Conservation (phyloP, 2,329 filamentous ascomycete species). For the Colletotrichum tanaceti region DNA sequence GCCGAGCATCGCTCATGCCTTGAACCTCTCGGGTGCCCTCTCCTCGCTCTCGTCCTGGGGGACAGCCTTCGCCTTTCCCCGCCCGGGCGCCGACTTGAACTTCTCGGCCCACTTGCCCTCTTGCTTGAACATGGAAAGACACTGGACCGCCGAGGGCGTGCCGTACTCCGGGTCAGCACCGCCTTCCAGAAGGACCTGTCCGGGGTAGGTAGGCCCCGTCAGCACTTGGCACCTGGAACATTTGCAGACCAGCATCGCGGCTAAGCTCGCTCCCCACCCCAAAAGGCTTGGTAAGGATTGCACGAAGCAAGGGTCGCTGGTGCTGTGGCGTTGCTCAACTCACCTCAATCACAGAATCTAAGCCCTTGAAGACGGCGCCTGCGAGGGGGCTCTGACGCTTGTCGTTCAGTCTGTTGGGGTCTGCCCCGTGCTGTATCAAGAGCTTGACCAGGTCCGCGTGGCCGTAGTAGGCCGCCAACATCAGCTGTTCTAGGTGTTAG, state of each 20-base stretch:
- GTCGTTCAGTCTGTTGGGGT: slow-evolving; percentile 76
- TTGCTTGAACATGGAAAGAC: slow-evolving; percentile 64
- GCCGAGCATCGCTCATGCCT: slow-evolving; percentile 11
- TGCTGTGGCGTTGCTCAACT: slow-evolving; percentile 22
- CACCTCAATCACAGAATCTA: slow-evolving; percentile 71
- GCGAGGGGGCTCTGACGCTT: slow-evolving; percentile 75
- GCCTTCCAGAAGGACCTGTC: slow-evolving; percentile 60
- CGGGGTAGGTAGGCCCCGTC: not conserved
- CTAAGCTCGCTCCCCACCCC: not conserved
- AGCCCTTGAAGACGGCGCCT: slow-evolving; percentile 79
- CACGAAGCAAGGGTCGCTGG: too few relatives aligned
- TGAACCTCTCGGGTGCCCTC: slow-evolving; percentile 33
- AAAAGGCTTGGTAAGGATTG: not conserved
- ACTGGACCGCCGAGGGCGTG: slow-evolving; percentile 60
- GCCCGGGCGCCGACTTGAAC: slow-evolving; percentile 62
- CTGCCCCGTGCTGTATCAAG: slow-evolving; percentile 71
- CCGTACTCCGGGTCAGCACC: slow-evolving; percentile 67
- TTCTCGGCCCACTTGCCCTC: slow-evolving; percentile 61
- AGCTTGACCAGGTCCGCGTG: slow-evolving; percentile 70
- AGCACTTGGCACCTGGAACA: too few relatives aligned
- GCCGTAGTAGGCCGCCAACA: slow-evolving; percentile 79
- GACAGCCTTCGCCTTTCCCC: slow-evolving; percentile 53
- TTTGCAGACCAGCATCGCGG: too few relatives aligned
- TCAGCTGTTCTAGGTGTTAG: slow-evolving; percentile 59
- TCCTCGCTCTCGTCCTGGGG: slow-evolving; percentile 30